Conservation (phyloP, 2,329 filamentous ascomycete genomes). For the Exophiala spinifera region DNA sequence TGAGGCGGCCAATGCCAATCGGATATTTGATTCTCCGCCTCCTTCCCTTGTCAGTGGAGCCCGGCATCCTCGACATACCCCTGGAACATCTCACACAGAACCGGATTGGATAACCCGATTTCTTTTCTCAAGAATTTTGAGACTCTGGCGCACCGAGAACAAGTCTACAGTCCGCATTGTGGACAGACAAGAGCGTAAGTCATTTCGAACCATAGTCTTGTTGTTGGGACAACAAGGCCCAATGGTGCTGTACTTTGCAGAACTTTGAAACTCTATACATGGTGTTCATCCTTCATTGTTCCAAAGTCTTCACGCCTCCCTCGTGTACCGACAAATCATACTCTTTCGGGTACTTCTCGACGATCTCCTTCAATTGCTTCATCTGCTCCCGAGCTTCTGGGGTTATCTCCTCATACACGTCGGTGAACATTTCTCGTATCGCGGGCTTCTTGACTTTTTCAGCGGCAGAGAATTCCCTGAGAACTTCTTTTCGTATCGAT, state of each 20-base stretch:
- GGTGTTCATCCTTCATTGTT: conserved; percentile 30
- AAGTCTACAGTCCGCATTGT: no score
- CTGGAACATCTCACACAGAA: not conserved
- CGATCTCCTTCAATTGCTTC: conserved; percentile 66
- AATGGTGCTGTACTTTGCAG: no score
- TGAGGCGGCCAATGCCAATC: not conserved
- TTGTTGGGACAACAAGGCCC: no score
- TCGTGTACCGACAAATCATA: conserved; percentile 80
- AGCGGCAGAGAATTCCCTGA: conserved; percentile 77
- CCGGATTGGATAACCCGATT: not conserved
- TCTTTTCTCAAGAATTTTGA: not conserved
- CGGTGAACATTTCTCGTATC: conserved; percentile 65
- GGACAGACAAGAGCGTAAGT: no score
- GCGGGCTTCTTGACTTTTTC: conserved; percentile 56
- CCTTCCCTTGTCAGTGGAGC: not conserved
- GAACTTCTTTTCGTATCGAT: conserved; percentile 66
- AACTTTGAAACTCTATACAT: not conserved
- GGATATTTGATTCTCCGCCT: not conserved
- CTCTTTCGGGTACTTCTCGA: conserved; percentile 85
- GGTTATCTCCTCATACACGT: conserved; percentile 85
- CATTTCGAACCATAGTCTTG: no score
- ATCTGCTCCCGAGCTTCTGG: conserved; percentile 75
- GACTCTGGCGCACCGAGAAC: not conserved
- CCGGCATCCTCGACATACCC: not conserved
- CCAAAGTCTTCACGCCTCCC: conserved; percentile 64